Conservation (phyloP, 2,329 filamentous ascomycete species). For the Teratosphaeria gauchensis region DNA sequence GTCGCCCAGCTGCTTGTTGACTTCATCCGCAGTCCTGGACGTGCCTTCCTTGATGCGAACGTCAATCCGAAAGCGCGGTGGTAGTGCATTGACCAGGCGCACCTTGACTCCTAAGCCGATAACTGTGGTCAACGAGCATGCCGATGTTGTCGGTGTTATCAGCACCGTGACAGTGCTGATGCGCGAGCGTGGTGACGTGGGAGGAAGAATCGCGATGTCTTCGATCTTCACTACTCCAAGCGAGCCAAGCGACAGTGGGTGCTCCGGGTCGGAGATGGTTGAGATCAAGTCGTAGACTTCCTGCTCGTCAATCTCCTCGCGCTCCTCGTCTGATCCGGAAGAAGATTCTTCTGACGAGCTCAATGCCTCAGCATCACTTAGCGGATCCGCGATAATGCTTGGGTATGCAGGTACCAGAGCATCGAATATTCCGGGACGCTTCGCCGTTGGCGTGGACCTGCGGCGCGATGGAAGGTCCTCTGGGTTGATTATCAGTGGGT, state of each 20-base stretch:
- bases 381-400: constrained; percentile 28
- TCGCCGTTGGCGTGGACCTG: constrained; percentile 31
- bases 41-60: constrained; percentile 91
- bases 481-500: constrained; percentile 82
- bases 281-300: constrained; percentile 96
- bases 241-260: constrained; percentile 85
- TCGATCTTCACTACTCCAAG: constrained; percentile 92
- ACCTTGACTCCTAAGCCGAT: constrained; percentile 91
- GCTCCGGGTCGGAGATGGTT: constrained; percentile 90
- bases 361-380: constrained; percentile 20
- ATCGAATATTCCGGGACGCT: constrained; percentile 44
- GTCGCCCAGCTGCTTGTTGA: constrained; percentile 92
- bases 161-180: constrained; percentile 72
- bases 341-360: constrained; percentile 30
- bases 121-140: constrained; percentile 92
- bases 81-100: constrained; percentile 79
- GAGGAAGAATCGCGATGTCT: constrained; percentile 71
- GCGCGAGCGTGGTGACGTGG: constrained; percentile 52
- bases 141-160: constrained; percentile 91
- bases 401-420: constrained; percentile 41
- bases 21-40: constrained; percentile 89
- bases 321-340: constrained; percentile 45
- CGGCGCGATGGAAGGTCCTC: constrained; percentile 80
- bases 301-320: constrained; percentile 89
- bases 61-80: constrained; percentile 84